These are phyloP conservation scores for Pseudogymnoascus sp. DNA, from an alignment of 2,329 filamentous ascomycete genomes.

Conservation along the genomic window DNA sequence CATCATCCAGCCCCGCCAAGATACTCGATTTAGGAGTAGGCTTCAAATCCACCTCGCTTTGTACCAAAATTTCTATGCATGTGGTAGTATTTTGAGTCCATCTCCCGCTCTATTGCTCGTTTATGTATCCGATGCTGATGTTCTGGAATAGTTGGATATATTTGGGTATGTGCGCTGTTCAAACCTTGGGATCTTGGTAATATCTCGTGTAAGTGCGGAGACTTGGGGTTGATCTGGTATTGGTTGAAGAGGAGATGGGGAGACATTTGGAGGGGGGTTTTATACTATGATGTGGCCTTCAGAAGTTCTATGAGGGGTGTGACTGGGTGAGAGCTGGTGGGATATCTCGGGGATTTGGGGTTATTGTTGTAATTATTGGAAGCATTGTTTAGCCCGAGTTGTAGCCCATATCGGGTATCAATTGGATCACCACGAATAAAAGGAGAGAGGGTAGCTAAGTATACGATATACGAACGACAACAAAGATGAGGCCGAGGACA, in stretches of 20 bases:
- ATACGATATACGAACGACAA: too few relatives aligned
- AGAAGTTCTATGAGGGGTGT: neutral
- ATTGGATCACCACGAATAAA: neutral
- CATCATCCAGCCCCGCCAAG: neutral
- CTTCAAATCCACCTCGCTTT: too few relatives aligned
- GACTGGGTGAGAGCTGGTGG: neutral
- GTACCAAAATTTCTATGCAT: neutral
- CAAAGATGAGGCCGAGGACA: neutral
- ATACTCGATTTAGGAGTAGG: too few relatives aligned
- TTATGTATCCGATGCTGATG: neutral
- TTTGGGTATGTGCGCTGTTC: neutral
- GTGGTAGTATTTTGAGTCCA: neutral
- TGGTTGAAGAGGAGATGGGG: neutral
- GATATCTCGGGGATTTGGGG: neutral
- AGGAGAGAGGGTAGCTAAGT: neutral
- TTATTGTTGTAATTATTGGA: neutral
- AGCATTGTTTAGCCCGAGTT: neutral
- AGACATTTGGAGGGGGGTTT: neutral
- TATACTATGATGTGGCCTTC: neutral
- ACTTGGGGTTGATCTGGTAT: neutral
- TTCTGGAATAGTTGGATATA: neutral
- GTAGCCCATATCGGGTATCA: neutral
- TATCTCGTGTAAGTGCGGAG: neutral
- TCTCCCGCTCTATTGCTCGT: neutral
- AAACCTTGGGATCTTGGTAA: neutral